Evolutionary conservation across 768 basidiomycete species (phyloP).

Genomic region (Mrakia gelida): DNA sequence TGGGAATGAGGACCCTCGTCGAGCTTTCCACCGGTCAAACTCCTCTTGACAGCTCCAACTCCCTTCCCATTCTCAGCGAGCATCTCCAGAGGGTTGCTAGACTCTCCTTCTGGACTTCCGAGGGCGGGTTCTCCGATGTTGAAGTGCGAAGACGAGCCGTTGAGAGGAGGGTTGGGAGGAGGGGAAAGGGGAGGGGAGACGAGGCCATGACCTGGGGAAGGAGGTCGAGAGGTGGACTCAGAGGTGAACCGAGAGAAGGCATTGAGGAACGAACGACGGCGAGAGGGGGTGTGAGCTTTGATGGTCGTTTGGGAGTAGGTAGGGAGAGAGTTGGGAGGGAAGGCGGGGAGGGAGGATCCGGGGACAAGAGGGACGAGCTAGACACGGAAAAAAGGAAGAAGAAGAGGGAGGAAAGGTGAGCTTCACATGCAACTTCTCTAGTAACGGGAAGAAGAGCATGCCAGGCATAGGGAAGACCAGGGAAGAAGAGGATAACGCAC

Average conservation of each 20-base stretch:
- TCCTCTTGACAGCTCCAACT: background rate
- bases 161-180: background rate
- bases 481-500: slow-evolving; percentile 30
- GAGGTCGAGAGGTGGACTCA: slow-evolving; percentile 3
- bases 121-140: background rate
- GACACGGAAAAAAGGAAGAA: background rate
- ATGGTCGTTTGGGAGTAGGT: slow-evolving; percentile 14
- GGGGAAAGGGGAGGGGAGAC: slow-evolving; percentile 9
- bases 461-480: background rate
- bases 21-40: background rate
- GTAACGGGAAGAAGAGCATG: background rate
- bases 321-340: background rate
- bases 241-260: slow-evolving; percentile 19
- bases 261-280: slow-evolving; percentile 10
- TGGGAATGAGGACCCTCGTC: slow-evolving; percentile 8
- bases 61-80: background rate
- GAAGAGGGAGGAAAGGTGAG: background rate
- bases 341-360: background rate
- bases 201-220: background rate
- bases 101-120: background rate
- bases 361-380: background rate
- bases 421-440: background rate
- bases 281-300: background rate
- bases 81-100: background rate
- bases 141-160: background rate